Evolutionary conservation across 352 stramenopile genomes (phyloP), one percentile per base, ranked within the genome.

Genomic region (Phytopythium boreale): DNA sequence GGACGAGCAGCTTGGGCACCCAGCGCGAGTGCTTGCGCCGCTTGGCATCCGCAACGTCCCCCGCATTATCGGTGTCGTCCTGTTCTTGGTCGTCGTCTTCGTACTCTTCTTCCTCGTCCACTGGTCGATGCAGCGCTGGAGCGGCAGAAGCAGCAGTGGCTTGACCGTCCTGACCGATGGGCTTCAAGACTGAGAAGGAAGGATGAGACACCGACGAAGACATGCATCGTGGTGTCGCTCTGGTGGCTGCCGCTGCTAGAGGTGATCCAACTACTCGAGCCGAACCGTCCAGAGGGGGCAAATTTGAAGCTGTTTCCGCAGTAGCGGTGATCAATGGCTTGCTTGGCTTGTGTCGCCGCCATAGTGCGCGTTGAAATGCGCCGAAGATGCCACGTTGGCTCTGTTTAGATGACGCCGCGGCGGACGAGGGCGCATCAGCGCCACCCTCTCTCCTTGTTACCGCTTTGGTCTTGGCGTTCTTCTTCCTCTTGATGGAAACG

Each of bases 1-100:
- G 69, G 29, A 85, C 70, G 0, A 87, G 67, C 31, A 85, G 57
- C 62, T 84, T 82, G 10, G 74, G 64, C 37, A 85, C 76, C 76
- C 76, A 85, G 14, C 59, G 63, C 44, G 64, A 72, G 14, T 65
- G n/a, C 17, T 55, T 69, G 4, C 66, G 47, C 52, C 66, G 17
- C 43, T 63, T 34, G 56, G 59, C 22, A 6, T 47, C 14, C 27
- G 39, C 17, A 19, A 2, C 17, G n/a, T 50, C 43, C 36, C 66
- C 17, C 31, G n/a, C 50, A 67, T 57, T 39, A 39, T 62, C 27
- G 44, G 57, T 26, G 62, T 68, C 26, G 59, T 67, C 22, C 22
- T 12, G 26, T 8, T 74, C 11, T 19, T 12, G 52, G 31, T 61
- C 41, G 58, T 66, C 27, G n/a, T 64, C 15, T 34, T 55, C 15